Base-by-base conservation (phyloP, 306 rosid genomes). In the Echinosophora koreensis region DNA sequence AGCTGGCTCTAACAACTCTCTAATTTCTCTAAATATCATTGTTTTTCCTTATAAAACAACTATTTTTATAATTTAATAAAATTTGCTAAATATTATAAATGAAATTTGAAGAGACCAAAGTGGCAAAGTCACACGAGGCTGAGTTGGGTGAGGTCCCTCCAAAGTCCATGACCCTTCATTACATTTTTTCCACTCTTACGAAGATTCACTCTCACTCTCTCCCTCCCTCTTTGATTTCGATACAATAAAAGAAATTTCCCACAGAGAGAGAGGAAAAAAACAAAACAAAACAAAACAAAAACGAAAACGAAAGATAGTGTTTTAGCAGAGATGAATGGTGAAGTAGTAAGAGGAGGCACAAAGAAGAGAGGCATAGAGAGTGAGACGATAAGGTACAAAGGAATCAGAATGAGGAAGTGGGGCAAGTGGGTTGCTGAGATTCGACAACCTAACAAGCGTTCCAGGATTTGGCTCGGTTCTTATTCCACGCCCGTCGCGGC, bases 401-500 rank as follows among this genome's bases (percentile, higher is more conserved):
- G 99, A 87, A 95, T 95, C 71, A 81, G 99, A 88, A 95, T 95
- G 99, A 87, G 99, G 63, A 95, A 95, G 93, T 92, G 99, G 99
- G 99, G 99, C 0, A 95, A 95, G 82, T 95, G 99, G 99, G 99
- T 95, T 56, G 99, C 97, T 34, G 99, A 95, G 88, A 95, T 95
- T 85, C 77, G 99, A 32, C 97, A 92, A 65, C 99, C 99, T 18
- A 95, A 89, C 61, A 95, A 95, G 79, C 97, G 99, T 7, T 95
- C 99, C 0, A 50, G 99, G 84, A 92, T 95, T 83, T 95, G 99
- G 99, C 90, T 95, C 10, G 99, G 99, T 54, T 95, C 99, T 0
- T 95, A 95, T 83, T 89, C 97, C 7, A 90, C 99, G 1, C 93
- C 99, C 0, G 83, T 95, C 5, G 99, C 99, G 50, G 99, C 99